phyloP scores from a whole-genome alignment of 371 early-diverging fungal species.

The Zychaea mexicana region DNA sequence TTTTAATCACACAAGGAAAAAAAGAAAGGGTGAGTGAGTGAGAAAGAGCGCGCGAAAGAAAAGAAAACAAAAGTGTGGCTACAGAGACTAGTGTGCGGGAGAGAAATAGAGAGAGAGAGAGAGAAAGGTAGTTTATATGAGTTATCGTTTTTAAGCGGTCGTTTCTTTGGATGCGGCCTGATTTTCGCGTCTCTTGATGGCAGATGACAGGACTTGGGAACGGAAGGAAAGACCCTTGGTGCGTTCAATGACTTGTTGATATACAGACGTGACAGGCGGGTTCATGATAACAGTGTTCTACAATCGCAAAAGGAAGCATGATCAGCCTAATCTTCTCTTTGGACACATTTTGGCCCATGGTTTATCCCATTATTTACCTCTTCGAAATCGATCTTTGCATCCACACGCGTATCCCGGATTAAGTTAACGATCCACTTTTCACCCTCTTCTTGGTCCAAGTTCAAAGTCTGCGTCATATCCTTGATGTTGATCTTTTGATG shows the following conservation, averaged over 20 bases:
- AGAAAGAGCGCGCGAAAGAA: not conserved
- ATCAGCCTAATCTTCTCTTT: not conserved
- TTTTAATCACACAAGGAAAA: not conserved
- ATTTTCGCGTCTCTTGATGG: slow-evolving; percentile 87
- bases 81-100: too few species aligned
- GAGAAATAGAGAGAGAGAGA: not conserved
- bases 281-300: slow-evolving; percentile 93
- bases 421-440: slow-evolving; percentile 97
- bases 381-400: slow-evolving; percentile 95
- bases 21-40: not conserved
- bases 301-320: not conserved
- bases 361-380: slow-evolving; percentile 47
- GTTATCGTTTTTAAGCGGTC: slow-evolving; percentile 5
- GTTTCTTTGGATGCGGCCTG: slow-evolving; percentile 37
- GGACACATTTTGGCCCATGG: not conserved
- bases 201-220: slow-evolving; percentile 84
- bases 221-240: slow-evolving; percentile 89
- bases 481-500: slow-evolving; percentile 92
- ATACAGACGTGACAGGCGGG: slow-evolving; percentile 79
- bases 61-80: not conserved
- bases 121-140: not conserved
- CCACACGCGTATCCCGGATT: slow-evolving; percentile 92
- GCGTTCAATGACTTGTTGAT: slow-evolving; percentile 94
- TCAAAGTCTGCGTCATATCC: slow-evolving; percentile 80
- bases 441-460: slow-evolving; percentile 87